These are phyloP conservation scores for Fusarium beomiforme DNA, from an alignment of 2,329 filamentous ascomycete genomes.

Conservation along the genomic window DNA sequence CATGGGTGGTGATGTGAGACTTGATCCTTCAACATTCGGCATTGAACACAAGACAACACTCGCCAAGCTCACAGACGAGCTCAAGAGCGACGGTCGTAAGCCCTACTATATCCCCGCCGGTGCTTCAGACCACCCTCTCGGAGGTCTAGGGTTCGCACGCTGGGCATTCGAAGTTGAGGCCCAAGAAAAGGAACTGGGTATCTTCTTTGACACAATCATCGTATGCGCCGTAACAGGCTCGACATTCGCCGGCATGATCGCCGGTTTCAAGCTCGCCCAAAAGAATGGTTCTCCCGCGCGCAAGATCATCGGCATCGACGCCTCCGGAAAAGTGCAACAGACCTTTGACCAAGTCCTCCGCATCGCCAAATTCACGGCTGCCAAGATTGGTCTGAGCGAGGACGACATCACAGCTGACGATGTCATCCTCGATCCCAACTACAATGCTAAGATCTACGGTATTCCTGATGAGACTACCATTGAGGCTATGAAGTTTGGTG, in stretches of 20 bases:
- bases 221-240: conserved; percentile 78
- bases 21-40: conserved; percentile 70
- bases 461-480: conserved; percentile 72
- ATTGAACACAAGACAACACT: conserved; percentile 75
- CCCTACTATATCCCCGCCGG: conserved; percentile 79
- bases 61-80: conserved; percentile 62
- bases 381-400: conserved; percentile 68
- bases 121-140: conserved; percentile 75
- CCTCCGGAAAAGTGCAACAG: conserved; percentile 55
- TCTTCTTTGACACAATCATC: conserved; percentile 74
- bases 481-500: conserved; percentile 75
- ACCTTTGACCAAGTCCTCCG: conserved; percentile 73
- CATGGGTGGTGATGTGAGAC: conserved; percentile 71
- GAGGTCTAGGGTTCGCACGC: conserved; percentile 75
- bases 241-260: conserved; percentile 77
- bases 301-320: conserved; percentile 73
- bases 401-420: conserved; percentile 70
- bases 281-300: conserved; percentile 56
- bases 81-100: conserved; percentile 62
- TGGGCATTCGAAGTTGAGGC: conserved; percentile 75
- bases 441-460: conserved; percentile 75
- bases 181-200: conserved; percentile 68
- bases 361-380: conserved; percentile 72
- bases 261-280: conserved; percentile 74
- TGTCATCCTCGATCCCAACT: conserved; percentile 68